Evolutionary conservation across 176 grass and related monocot genomes (phyloP).

Genomic region (Poa annua): DNA sequence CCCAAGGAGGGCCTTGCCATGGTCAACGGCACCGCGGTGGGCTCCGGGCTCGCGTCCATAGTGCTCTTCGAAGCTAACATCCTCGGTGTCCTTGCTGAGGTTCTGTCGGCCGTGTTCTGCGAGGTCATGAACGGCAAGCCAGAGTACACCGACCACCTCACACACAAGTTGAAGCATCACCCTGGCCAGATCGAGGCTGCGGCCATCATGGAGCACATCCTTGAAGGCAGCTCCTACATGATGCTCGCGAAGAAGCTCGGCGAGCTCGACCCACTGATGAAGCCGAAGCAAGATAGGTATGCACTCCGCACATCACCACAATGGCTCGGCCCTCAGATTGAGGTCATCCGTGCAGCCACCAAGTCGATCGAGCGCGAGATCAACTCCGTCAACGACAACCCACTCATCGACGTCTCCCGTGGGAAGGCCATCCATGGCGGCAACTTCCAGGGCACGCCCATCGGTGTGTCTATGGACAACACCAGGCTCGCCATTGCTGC

Average conservation of each 20-base stretch:
- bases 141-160: conserved; percentile 81
- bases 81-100: conserved; percentile 2
- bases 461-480: conserved; percentile 95
- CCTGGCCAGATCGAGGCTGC: conserved; percentile 70
- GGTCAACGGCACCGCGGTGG: conserved; percentile 67
- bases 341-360: conserved; percentile 59
- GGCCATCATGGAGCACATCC: conserved; percentile 65
- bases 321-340: conserved; percentile 33
- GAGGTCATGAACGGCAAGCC: conserved; percentile 88
- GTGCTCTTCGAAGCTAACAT: neutral
- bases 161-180: conserved; percentile 81
- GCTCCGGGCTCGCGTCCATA: neutral
- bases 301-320: conserved; percentile 65
- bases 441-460: conserved; percentile 86
- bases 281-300: conserved; percentile 69
- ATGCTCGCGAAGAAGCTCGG: conserved; percentile 56
- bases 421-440: conserved; percentile 75
- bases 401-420: conserved; percentile 74
- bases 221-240: conserved; percentile 61
- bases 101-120: conserved; percentile 46
- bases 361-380: conserved; percentile 61
- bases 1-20: conserved; percentile 87
- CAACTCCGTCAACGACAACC: conserved; percentile 91
- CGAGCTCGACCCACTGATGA: conserved; percentile 58
- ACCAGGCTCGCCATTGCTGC: conserved; percentile 72